phyloP scores from a whole-genome alignment of 345 rosid genomes.

The Litchi chinensis region DNA sequence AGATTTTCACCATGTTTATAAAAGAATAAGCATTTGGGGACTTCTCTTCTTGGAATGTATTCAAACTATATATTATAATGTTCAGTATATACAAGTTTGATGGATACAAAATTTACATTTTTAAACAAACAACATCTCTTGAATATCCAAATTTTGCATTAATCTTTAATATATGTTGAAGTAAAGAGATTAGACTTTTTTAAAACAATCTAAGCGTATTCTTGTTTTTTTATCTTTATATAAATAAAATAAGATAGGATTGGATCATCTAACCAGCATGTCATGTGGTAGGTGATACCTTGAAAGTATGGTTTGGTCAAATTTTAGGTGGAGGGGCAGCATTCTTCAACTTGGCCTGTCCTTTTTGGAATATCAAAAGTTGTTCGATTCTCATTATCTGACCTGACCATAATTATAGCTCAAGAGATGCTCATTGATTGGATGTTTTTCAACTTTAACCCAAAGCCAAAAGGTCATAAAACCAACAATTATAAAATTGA shows the following conservation, averaged over 20 bases:
- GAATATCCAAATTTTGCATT: neutral
- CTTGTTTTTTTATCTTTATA: no score
- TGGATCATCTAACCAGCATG: neutral
- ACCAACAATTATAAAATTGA: neutral
- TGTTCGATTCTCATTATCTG: neutral
- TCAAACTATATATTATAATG: no score
- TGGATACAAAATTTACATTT: neutral
- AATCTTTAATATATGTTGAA: no score
- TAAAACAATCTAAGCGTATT: neutral
- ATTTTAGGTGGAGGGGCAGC: neutral
- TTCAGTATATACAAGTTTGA: no score
- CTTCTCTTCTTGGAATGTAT: no score
- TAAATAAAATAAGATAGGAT: neutral
- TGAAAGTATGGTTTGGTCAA: neutral
- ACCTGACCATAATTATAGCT: neutral
- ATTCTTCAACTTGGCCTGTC: constrained; percentile 11
- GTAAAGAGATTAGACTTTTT: neutral
- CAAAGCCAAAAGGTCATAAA: neutral
- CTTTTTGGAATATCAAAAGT: neutral
- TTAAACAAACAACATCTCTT: neutral
- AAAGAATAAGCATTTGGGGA: no score
- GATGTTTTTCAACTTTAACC: neutral
- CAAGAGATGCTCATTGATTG: neutral
- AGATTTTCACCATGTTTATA: no score
- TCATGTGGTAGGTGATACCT: neutral